Conservation (phyloP, 2,329 filamentous ascomycete genomes). For the Lecanicillium sp. region DNA sequence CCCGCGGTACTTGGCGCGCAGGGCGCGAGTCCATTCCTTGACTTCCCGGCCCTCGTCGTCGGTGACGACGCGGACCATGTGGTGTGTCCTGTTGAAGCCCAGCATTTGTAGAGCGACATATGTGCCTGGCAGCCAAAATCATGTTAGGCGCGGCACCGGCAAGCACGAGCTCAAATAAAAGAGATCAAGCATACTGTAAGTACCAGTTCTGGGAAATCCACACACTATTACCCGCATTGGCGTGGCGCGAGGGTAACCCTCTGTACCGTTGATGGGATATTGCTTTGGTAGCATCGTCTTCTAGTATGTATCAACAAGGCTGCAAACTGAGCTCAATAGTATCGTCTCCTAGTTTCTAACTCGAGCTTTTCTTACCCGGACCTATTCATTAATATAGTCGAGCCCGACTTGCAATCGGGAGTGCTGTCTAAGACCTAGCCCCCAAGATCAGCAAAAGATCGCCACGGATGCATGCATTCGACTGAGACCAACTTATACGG, state of each 20-base stretch:
- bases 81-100: constrained; percentile 12
- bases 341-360: no score
- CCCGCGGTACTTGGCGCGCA: constrained; percentile 6
- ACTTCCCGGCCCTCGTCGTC: neutral
- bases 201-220: constrained; percentile 8
- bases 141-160: neutral
- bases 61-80: constrained; percentile 3
- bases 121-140: constrained; percentile 1
- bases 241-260: constrained; percentile 8
- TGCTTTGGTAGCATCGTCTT: constrained; percentile 1
- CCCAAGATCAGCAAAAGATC: no score
- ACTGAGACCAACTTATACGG: no score
- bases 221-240: constrained; percentile 7
- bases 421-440: no score
- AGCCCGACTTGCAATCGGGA: no score
- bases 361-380: no score
- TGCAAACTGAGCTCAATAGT: no score
- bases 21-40: constrained; percentile 6
- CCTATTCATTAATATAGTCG: no score
- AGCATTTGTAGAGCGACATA: constrained; percentile 7
- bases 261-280: constrained; percentile 7
- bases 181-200: constrained; percentile 1
- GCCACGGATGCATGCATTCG: no score
- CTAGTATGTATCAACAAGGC: neutral
- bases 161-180: neutral